Percentiles rank a stretch among this genome's conserved stretches.
Conservation (phyloP, 352 stramenopile genomes). For the Phytophthora pisi region DNA sequence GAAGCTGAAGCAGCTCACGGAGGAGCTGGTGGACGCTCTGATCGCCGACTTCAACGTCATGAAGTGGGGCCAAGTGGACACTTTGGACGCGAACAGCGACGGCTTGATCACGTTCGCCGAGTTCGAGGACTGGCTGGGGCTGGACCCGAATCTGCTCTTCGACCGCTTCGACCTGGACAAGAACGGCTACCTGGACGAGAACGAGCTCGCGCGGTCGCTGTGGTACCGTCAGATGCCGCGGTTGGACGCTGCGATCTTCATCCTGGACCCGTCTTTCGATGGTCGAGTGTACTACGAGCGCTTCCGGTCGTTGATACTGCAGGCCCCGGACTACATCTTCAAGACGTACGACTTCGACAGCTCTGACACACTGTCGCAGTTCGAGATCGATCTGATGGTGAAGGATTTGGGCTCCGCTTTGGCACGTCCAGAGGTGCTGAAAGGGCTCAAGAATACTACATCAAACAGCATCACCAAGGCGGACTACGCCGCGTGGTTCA, state of each 20-base stretch:
- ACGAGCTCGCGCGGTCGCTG: conserved; percentile 70
- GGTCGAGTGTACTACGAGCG: conserved; percentile 81
- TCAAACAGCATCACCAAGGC: conserved; percentile 51
- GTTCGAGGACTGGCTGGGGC: conserved; percentile 72
- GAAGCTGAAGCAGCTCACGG: conserved; percentile 46
- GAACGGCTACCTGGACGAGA: conserved; percentile 83
- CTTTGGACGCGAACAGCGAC: conserved; percentile 60
- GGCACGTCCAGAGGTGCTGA: conserved; percentile 41
- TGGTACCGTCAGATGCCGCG: conserved; percentile 77
- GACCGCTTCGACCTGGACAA: conserved; percentile 87
- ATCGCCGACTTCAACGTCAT: conserved; percentile 63
- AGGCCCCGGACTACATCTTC: conserved; percentile 71
- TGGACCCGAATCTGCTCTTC: conserved; percentile 82
- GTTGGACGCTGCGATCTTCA: conserved; percentile 65
- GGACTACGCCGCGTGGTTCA: conserved; percentile 65
- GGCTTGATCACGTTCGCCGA: conserved; percentile 69
- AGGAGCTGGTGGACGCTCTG: conserved; percentile 44
- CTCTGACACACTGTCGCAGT: conserved; percentile 54
- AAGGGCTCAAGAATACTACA: conserved; percentile 42
- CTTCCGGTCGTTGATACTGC: conserved; percentile 45
- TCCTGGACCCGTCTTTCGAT: conserved; percentile 84
- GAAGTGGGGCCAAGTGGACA: conserved; percentile 56
- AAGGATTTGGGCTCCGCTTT: conserved; percentile 66
- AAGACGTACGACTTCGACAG: conserved; percentile 76
- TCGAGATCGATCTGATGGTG: conserved; percentile 71